Base-by-base conservation (phyloP, 768 basidiomycete genomes). In the Serendipita sp. region DNA sequence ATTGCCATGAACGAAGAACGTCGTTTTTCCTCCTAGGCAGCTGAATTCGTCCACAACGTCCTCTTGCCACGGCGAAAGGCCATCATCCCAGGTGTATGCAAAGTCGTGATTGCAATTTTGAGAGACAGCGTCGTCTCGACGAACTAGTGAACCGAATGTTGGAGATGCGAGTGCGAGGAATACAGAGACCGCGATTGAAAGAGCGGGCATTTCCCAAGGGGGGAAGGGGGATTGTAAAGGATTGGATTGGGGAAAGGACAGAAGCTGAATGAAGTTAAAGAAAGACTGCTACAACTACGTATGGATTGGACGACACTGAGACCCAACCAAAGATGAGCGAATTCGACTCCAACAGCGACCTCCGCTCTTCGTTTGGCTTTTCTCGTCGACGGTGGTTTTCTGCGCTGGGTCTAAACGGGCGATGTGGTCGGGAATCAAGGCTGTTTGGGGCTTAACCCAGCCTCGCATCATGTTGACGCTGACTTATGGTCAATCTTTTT, bases 11-110 rank as follows among this genome's bases (percentile, higher is more conserved):
- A 58, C 53, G 22, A 22, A 58, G 30, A 58, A 33, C 5, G 53
- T 58, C 26, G 53, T 34, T 31, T 58, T 58, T 24, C 53, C 53
- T n/a, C 24, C 53, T 31, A 58, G 4, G 53, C 53, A 58, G 53
- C 14, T 31, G 30, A 58, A 58, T 20, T 58, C 53, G 30, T 58
- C 53, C 17, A 58, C 53, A 3, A 58, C 28, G 2, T 58, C 53
- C 4, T 22, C 53, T 58, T 24, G 20, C 53, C 53, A 58, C 30
- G n/a, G n/a, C n/a, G 45, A 48, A 7, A 48, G 45, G n/a, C n/a
- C 20, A 20, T 20, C 45, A n/a, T 48, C n/a, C 45, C 45, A 48
- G 45, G 45, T 3, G 45, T 48, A 48, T 20, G 45, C 45, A 48
- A 48, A 48, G 45, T 48, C 45, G 26, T 48, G 45, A 28, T 48